These are phyloP conservation scores for Heliamphora pulchella DNA, from an alignment of 179 eudicot genomes.

Conservation along the genomic window DNA sequence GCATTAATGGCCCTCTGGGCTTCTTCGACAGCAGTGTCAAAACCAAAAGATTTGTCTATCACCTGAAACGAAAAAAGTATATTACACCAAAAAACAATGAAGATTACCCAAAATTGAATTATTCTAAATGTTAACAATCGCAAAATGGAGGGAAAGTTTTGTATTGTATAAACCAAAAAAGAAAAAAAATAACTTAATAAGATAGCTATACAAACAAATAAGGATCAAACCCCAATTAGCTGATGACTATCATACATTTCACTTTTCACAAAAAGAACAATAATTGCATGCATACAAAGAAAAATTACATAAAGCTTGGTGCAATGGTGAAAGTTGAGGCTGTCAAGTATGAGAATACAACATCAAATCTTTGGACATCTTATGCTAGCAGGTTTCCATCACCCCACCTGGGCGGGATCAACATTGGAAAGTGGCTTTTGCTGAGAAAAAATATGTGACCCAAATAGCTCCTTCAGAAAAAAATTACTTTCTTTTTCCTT, in stretches of 20 bases:
- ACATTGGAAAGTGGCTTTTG: background rate
- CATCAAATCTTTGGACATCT: background rate
- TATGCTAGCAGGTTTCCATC: background rate
- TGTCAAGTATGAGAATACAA: background rate
- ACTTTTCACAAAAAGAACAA: background rate
- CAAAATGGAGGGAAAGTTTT: too few relatives aligned
- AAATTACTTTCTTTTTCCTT: background rate
- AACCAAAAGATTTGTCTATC: conserved; percentile 91
- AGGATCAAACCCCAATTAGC: too few relatives aligned
- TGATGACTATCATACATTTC: too few relatives aligned
- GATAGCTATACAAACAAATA: too few relatives aligned
- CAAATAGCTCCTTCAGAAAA: background rate
- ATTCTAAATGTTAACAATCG: background rate
- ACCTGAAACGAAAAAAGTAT: conserved; percentile 35
- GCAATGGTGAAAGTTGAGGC: background rate
- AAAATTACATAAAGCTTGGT: background rate
- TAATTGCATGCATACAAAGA: background rate
- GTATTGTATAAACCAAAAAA: too few relatives aligned
- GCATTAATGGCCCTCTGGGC: conserved; percentile 95
- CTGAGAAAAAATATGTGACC: background rate
- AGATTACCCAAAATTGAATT: background rate
- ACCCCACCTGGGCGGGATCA: background rate
- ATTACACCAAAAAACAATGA: background rate
- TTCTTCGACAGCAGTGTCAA: conserved; percentile 96
- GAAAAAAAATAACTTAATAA: too few relatives aligned